Base-by-base conservation (phyloP, 257 asterid species). In the Solanum raphanifolium region DNA sequence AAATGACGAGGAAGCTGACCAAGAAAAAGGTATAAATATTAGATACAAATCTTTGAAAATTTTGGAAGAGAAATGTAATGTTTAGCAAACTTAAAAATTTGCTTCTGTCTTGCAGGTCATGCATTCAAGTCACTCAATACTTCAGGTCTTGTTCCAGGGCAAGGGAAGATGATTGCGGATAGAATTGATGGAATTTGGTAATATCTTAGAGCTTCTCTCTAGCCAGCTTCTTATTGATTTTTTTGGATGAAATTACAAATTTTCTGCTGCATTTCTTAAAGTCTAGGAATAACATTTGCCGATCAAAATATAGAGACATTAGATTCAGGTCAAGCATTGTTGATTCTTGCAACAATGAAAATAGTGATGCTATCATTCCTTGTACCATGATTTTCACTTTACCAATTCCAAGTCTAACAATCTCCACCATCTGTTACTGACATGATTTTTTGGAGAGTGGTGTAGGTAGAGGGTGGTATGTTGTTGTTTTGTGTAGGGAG, bases 101-200 rank as follows among this genome's bases (percentile, higher is more conserved):
- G 52, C 66, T 78, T 84, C 60, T 71, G 34, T 91, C 85, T 23
- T 91, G 91, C 96, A 97, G 99, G 99, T 90, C 98, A 94, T 82
- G 88, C 89, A 13, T 97, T 97, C 88, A 97, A 96, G 93, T 94
- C 99, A 36, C 93, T 97, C 84, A 93, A 86, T 90, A 92, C 96
- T 29, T 91, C 99, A 18, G 98, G 99, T 86, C 91, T 97, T 86
- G 88, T 97, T 91, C 99, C 99, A 58, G 94, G 94, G 91, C 99
- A 95, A 91, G 99, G 98, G 86, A 95, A 94, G 93, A 88, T 90
- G 90, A 86, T 92, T 91, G 99, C 99, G 12, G 99, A 97, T 75
- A 92, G 98, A 89, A 87, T 95, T 84, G 99, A 97, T 89, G 99
- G 99, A 89, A 91, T 95, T 87, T 97, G 99, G 99, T 97, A 93